Evolutionary conservation across 169 alveolate genomes (phyloP), one percentile per base, ranked within the genome.

Genomic region (Plasmodium ovale): DNA sequence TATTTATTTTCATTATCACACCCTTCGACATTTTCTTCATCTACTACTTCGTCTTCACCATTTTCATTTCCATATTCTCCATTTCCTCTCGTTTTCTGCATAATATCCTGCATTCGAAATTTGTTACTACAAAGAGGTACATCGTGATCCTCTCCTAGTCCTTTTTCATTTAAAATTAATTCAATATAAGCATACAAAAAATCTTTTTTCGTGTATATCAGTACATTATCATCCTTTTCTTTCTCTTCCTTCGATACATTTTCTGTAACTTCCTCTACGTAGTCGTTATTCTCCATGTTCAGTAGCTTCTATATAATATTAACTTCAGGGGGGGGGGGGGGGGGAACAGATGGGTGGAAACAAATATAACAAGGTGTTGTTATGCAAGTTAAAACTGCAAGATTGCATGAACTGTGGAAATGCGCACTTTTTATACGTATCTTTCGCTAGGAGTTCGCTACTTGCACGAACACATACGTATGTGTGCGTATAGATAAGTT

Each of bases 131-230:
- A 77, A 19, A 60, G 39, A 19, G 87, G 87, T 23, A 72, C 6
- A 37, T 72, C 72, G 10, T 77, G 68, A 35, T 60, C 69, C 5
- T 77, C 77, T 35, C 74, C 74, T 4, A 77, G 6, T 0, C 47
- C 77, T 21, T 42, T 77, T 67, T 49, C 65, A 31, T 53, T 23
- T 25, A 77, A 33, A 21, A 77, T 77, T 23, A 77, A 29, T 16
- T 77, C 88, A 3, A 54, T 54, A 19, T 77, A 77, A 0, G 77
- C 88, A 53, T 77, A 77, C 7, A 77, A 16, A 37, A 77, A 77
- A 39, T 77, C 88, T 14, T 77, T 47, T 53, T 49, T 77, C 9
- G 88, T 77, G 53, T 77, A 77, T 16, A 60, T 25, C 3, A 77
- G 47, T 37, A 35, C 29, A 23, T 77, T 62, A 19, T 62, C 74